Base-by-base conservation (phyloP, 441 rosid genomes). In the California macrophylla region DNA sequence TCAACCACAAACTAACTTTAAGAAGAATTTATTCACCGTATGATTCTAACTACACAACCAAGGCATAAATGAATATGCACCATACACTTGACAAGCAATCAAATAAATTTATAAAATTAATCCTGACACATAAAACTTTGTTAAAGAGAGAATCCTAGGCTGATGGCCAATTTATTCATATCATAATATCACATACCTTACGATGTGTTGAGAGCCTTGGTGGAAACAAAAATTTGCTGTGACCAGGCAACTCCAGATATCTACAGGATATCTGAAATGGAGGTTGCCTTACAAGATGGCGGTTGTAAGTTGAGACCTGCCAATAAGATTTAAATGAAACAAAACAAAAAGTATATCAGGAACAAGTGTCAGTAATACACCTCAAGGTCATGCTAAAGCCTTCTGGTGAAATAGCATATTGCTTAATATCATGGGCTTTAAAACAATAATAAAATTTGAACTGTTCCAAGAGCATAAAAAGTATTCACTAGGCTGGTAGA, bases 251-350 rank as follows among this genome's bases (percentile, higher is more conserved):
- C 21, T 74, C 73, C 32, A 15, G 74, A 60, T 75, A 80, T 18
- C 76, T 68, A 66, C 60, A 20, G 24, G 47, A 21, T 16, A 40
- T 60, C 58, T 64, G 30, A 29, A 42, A 3, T 29, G 71, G 73
- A 66, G 61, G 71, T 34, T 72, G 72, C 38, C 73, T 82, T 73
- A 66, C 58, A 74, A 67, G 24, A 32, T n/a, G 30, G 26, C 47
- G 38, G 42, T 75, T 74, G 71, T 52, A 76, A 71, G 73, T 68
- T 18, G 72, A 50, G 66, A 72, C 77, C 94, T 86, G 80, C 50
- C 66, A 71, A 75, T 8, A 64, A 71, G 1, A 79, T 29, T 64
- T n/a, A 65, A 30, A 28, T 34, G 34, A 34, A n/a, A 64, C 40
- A 64, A 61, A 28, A 29, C 6, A 64, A 5, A n/a, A 13, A n/a